These are phyloP conservation scores for Alternaria incomplexa DNA, from an alignment of 2,329 filamentous ascomycete genomes.

Conservation along the genomic window DNA sequence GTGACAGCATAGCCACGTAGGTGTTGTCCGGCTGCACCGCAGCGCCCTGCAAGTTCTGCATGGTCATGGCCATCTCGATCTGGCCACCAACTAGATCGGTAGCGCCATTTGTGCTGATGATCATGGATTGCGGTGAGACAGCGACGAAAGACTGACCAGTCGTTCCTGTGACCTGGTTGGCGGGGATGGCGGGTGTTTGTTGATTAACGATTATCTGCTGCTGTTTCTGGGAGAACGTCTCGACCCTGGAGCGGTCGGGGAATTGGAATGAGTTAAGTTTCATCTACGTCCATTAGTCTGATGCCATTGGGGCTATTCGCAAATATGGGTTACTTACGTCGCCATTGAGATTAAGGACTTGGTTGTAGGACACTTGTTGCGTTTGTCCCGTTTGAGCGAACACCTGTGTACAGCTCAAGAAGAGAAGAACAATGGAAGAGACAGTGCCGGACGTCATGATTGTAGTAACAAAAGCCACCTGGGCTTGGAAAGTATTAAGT, in stretches of 20 bases:
- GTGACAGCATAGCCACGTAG: slow-evolving; percentile 46
- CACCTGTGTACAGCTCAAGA: slow-evolving; percentile 35
- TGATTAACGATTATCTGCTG: slow-evolving; percentile 51
- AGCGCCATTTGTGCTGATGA: slow-evolving; percentile 46
- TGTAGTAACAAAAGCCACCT: slow-evolving; percentile 37
- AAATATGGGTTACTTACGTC: slow-evolving; percentile 36
- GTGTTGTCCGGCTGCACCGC: slow-evolving; percentile 45
- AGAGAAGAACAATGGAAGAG: slow-evolving; percentile 37
- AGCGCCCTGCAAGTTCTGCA: slow-evolving; percentile 34
- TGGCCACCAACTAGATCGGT: slow-evolving; percentile 46
- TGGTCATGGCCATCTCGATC: slow-evolving; percentile 43
- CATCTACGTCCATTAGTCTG: slow-evolving; percentile 37
- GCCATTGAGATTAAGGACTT: slow-evolving; percentile 49
- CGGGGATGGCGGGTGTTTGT: slow-evolving; percentile 40
- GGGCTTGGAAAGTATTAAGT: slow-evolving; percentile 32
- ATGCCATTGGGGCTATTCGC: accelerated
- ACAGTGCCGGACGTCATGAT: slow-evolving; percentile 47
- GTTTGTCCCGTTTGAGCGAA: slow-evolving; percentile 26
- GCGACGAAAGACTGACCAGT: slow-evolving; percentile 47
- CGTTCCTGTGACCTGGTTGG: slow-evolving; percentile 46
- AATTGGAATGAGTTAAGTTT: slow-evolving; percentile 46
- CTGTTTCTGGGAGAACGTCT: slow-evolving; percentile 48
- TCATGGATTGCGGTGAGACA: slow-evolving; percentile 41
- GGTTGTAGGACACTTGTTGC: slow-evolving; percentile 45
- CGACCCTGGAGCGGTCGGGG: slow-evolving; percentile 45